Conservation (phyloP, 768 basidiomycete genomes). For the Punctularia strigosozonata region DNA sequence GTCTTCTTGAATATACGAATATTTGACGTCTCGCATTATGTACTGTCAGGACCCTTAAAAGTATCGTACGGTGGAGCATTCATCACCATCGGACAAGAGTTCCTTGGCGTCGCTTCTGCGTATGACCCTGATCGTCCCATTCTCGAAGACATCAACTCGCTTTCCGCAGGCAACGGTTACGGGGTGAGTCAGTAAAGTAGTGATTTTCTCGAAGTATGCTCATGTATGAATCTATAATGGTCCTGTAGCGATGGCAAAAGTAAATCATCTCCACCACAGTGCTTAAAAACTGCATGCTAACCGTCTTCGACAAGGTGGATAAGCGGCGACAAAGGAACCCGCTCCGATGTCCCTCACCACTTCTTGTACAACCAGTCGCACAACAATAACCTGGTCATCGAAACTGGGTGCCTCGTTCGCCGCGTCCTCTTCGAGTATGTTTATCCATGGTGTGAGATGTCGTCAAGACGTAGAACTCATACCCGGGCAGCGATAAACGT, state of each 20-base stretch:
- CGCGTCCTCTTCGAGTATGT: constrained; percentile 24
- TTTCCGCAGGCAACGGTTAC: constrained; percentile 33
- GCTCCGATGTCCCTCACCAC: constrained; percentile 41
- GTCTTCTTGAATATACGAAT: no score
- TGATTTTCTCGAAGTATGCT: no score
- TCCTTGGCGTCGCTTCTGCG: constrained; percentile 29
- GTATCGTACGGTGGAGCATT: constrained; percentile 29
- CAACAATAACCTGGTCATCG: constrained; percentile 19
- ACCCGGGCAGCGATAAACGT: constrained; percentile 16
- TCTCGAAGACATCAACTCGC: constrained; percentile 36
- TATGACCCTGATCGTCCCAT: constrained; percentile 37
- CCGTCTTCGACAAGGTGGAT: constrained; percentile 29
- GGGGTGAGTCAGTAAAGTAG: no score
- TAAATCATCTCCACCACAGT: no score
- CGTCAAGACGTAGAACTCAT: no score
- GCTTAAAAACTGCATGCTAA: no score
- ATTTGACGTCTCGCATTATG: no score
- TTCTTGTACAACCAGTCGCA: constrained; percentile 23
- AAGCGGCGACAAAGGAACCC: constrained; percentile 33
- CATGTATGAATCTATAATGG: no score
- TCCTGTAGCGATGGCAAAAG: constrained; percentile 51
- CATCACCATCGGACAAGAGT: constrained; percentile 32
- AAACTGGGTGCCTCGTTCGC: constrained; percentile 21
- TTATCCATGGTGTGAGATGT: no score
- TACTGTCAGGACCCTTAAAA: constrained; percentile 16